These are phyloP conservation scores for Beauveria sp. DNA, from an alignment of 2,329 filamentous ascomycete species.

Conservation along the genomic window DNA sequence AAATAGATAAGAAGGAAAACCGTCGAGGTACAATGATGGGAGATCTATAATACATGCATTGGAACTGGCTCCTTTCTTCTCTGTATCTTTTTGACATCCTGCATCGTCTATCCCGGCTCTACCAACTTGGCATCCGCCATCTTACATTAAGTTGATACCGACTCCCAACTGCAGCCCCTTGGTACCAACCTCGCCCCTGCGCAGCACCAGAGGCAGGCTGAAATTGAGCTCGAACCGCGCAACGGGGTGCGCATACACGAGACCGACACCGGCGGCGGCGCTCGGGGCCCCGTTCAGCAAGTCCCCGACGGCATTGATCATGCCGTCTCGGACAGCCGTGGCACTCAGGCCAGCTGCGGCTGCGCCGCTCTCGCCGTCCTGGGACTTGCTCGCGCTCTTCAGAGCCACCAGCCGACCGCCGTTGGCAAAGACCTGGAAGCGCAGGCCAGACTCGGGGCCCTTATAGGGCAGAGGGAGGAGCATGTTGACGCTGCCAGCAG, in stretches of 20 bases:
- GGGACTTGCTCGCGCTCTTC: slow-evolving; percentile 40
- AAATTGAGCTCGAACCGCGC: slow-evolving; percentile 96
- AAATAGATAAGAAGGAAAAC: neutral
- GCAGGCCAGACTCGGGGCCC: slow-evolving; percentile 74
- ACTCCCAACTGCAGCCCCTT: slow-evolving; percentile 96
- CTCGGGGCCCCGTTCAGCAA: slow-evolving; percentile 72
- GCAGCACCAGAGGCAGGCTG: slow-evolving; percentile 72
- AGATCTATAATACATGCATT: neutral
- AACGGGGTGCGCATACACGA: slow-evolving; percentile 91
- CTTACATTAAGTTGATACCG: slow-evolving; percentile 86
- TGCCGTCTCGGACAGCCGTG: slow-evolving; percentile 42
- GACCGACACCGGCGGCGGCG: slow-evolving; percentile 75
- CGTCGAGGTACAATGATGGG: neutral
- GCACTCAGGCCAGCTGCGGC: slow-evolving; percentile 26
- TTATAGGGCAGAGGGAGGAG: slow-evolving; percentile 77
- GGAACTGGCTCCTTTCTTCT: neutral
- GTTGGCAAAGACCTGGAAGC: slow-evolving; percentile 87
- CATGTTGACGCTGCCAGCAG: slow-evolving; percentile 79
- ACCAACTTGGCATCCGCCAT: neutral
- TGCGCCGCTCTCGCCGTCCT: slow-evolving; percentile 31
- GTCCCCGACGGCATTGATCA: slow-evolving; percentile 58
- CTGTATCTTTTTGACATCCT: neutral
- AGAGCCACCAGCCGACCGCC: slow-evolving; percentile 78
- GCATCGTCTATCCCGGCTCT: neutral
- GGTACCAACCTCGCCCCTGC: slow-evolving; percentile 76